A percentile compares a stretch with the other conserved stretches of the same genome.
Evolutionary conservation across 768 basidiomycete genomes (phyloP).

Genomic region (Leccinum boreale): DNA sequence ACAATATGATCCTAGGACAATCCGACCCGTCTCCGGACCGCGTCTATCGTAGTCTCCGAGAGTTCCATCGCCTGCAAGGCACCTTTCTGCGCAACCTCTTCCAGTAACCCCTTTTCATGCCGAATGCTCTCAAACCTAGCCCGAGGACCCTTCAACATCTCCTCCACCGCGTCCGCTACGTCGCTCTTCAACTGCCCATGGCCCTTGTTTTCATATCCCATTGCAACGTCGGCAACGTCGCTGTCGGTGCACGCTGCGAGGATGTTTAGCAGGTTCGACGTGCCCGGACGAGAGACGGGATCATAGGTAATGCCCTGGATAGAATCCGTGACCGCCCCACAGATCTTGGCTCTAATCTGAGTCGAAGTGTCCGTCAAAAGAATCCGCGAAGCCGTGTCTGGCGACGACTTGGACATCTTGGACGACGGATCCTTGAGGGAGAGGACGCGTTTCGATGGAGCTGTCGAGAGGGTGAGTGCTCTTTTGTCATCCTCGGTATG

Average conservation of each 20-base stretch:
- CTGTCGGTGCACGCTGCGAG: constrained; percentile 67
- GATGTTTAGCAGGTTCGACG: constrained; percentile 78
- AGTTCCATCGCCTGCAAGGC: constrained; percentile 55
- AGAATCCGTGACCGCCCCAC: constrained; percentile 84
- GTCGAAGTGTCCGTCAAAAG: constrained; percentile 71
- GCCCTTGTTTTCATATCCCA: constrained; percentile 50
- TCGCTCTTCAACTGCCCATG: constrained; percentile 72
- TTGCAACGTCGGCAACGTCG: constrained; percentile 43
- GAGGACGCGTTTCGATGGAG: constrained; percentile 75
- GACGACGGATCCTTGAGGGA: constrained; percentile 80
- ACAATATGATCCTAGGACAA: constrained; percentile 30
- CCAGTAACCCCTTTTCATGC: constrained; percentile 57
- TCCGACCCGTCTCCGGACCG: constrained; percentile 70
- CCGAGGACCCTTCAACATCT: constrained; percentile 61
- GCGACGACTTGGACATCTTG: constrained; percentile 96
- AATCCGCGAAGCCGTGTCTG: constrained; percentile 75
- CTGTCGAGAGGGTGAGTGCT: constrained; percentile 36
- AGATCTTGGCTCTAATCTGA: constrained; percentile 68
- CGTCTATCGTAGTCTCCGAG: constrained; percentile 61
- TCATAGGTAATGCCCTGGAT: constrained; percentile 74
- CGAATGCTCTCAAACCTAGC: constrained; percentile 64
- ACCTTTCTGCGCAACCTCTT: constrained; percentile 60
- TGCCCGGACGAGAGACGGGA: constrained; percentile 74
- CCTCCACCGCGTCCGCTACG: constrained; percentile 71
- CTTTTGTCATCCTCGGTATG: neutral